A percentile compares a stretch with the other conserved stretches of the same genome.
These are phyloP conservation scores for Cudoniella acicularis DNA, from an alignment of 495 filamentous ascomycete species.

Conservation along the genomic window DNA sequence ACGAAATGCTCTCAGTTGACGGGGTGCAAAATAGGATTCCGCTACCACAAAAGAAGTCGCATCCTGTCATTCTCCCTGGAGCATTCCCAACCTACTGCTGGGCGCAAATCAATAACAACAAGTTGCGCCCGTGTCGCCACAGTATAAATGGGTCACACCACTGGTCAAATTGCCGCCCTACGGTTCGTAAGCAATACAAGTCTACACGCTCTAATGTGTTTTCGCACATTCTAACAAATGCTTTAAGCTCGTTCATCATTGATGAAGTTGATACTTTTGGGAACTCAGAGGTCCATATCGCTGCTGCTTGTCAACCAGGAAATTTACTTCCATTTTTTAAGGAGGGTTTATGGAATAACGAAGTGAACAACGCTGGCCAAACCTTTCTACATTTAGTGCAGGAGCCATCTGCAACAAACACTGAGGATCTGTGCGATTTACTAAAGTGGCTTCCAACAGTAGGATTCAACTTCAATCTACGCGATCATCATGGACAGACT, in stretches of 20 bases:
- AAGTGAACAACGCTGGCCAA: slow-evolving; percentile 11
- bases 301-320: slow-evolving; percentile 6
- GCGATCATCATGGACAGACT: slow-evolving; percentile 10
- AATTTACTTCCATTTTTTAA: slow-evolving; percentile 1
- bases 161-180: slow-evolving; percentile 1
- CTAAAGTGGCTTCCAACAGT: neutral
- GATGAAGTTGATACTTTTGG: slow-evolving; percentile 6
- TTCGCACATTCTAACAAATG: neutral
- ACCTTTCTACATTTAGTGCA: slow-evolving; percentile 12
- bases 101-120: slow-evolving; percentile 11
- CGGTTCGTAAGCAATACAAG: slow-evolving; percentile 1
- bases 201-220: slow-evolving; percentile 6
- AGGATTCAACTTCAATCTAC: slow-evolving; percentile 7
- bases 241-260: slow-evolving; percentile 1
- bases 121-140: slow-evolving; percentile 8
- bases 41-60: neutral
- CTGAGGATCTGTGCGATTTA: slow-evolving; percentile 4
- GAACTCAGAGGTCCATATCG: slow-evolving; percentile 15
- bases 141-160: neutral
- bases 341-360: slow-evolving; percentile 7
- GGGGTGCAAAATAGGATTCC: too few species aligned
- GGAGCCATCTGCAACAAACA: neutral
- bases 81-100: slow-evolving; percentile 17
- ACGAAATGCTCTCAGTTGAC: neutral
- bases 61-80: slow-evolving; percentile 8